These are phyloP conservation scores for Hypoxylon sp. DNA, from an alignment of 2,329 filamentous ascomycete species.

Conservation along the genomic window DNA sequence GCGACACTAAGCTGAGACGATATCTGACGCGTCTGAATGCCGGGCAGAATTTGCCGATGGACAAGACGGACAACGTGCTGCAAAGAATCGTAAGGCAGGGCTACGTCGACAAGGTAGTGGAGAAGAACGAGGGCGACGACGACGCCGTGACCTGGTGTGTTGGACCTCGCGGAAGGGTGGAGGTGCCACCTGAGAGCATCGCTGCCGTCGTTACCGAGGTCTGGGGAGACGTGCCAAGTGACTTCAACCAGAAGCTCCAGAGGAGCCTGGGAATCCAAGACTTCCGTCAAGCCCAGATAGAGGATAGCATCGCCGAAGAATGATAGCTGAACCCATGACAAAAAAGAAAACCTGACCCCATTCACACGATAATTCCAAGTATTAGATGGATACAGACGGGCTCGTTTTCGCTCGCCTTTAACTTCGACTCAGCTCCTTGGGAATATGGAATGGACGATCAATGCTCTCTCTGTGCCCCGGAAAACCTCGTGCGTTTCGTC, in stretches of 20 bases:
- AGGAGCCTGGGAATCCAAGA: constrained; percentile 66
- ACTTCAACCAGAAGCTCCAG: constrained; percentile 66
- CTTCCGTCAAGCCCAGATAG: constrained; percentile 28
- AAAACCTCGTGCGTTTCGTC: neutral
- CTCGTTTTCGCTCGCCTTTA: neutral
- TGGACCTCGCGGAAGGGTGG: constrained; percentile 83
- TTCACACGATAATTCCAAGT: constrained; percentile 4
- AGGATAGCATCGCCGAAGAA: constrained; percentile 27
- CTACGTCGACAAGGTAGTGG: constrained; percentile 79
- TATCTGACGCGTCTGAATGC: constrained; percentile 79
- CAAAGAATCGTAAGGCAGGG: constrained; percentile 80
- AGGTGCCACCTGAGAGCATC: constrained; percentile 81
- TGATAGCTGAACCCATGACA: constrained; percentile 17
- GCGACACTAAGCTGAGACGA: constrained; percentile 79
- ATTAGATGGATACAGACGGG: neutral
- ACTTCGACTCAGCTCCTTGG: neutral
- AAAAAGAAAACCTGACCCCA: neutral
- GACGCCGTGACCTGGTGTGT: constrained; percentile 82
- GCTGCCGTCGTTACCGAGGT: constrained; percentile 71
- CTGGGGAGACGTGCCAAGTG: constrained; percentile 61
- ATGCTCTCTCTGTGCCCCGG: neutral
- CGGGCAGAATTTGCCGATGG: constrained; percentile 75
- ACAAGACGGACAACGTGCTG: constrained; percentile 78
- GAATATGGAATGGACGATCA: neutral
- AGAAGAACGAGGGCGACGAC: constrained; percentile 72